Percentiles rank a stretch among this genome's conserved stretches.
These are phyloP conservation scores for Eucalyptus sp. DNA, from an alignment of 345 rosid genomes.

Conservation along the genomic window DNA sequence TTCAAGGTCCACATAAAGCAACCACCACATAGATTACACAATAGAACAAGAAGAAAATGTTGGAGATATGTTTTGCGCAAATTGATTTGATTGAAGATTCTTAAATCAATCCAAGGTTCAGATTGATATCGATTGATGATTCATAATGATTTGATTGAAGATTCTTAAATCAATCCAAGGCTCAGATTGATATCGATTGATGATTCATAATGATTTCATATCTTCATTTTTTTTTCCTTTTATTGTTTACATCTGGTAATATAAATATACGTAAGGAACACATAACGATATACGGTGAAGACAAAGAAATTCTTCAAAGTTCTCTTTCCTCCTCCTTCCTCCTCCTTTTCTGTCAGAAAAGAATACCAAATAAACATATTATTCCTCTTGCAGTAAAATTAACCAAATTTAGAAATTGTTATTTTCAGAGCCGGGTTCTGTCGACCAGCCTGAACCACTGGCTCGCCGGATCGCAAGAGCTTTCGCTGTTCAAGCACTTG, in stretches of 20 bases:
- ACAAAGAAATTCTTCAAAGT: background rate
- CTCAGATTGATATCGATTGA: too few relatives aligned
- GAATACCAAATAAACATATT: background rate
- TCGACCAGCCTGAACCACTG: conserved; percentile 4
- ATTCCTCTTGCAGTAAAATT: background rate
- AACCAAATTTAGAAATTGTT: background rate
- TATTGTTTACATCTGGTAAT: background rate
- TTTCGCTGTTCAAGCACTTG: background rate
- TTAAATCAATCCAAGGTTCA: background rate
- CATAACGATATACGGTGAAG: background rate
- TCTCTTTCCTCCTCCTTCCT: background rate
- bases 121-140: too few relatives aligned
- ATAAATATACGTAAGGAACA: background rate
- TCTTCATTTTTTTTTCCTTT: too few relatives aligned
- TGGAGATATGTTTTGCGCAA: background rate
- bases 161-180: background rate
- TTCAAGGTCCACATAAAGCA: background rate
- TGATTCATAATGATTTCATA: background rate
- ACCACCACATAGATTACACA: background rate
- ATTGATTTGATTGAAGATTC: background rate
- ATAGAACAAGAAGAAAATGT: background rate
- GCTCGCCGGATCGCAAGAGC: conserved; percentile 1
- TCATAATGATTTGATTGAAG: background rate
- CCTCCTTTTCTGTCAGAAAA: background rate
- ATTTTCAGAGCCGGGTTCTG: background rate